Conservation (phyloP, 352 stramenopile species). For the Phytopythium ostracodes region DNA sequence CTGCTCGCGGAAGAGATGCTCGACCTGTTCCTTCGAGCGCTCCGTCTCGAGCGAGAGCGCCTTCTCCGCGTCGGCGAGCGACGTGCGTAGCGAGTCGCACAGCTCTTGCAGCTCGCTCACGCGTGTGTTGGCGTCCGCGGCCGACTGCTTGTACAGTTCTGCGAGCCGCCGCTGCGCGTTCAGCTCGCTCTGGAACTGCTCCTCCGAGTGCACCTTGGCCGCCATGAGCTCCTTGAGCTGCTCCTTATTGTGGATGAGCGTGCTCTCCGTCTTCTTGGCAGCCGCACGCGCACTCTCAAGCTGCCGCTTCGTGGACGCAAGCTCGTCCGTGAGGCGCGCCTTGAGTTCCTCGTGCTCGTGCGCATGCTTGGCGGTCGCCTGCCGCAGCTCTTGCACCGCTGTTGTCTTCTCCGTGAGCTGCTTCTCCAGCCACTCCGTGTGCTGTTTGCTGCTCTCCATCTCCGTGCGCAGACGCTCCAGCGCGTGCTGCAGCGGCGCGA, state of each 20-base stretch:
- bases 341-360: constrained; percentile 59
- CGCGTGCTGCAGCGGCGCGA: constrained; percentile 48
- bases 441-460: constrained; percentile 40
- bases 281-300: constrained; percentile 55
- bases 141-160: constrained; percentile 70
- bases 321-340: constrained; percentile 41
- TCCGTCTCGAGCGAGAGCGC: constrained; percentile 58
- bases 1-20: constrained; percentile 76
- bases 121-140: constrained; percentile 42
- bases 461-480: constrained; percentile 51
- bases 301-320: constrained; percentile 41
- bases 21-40: constrained; percentile 59
- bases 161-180: constrained; percentile 61
- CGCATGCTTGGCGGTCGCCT: constrained; percentile 44
- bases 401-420: constrained; percentile 68
- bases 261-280: constrained; percentile 62
- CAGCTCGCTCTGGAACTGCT: constrained; percentile 64
- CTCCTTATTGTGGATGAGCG: constrained; percentile 61
- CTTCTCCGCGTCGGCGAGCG: constrained; percentile 56
- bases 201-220: constrained; percentile 53
- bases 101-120: constrained; percentile 53
- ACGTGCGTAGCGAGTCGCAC: constrained; percentile 53
- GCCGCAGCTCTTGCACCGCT: constrained; percentile 52
- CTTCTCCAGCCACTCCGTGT: constrained; percentile 64
- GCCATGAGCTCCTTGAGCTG: constrained; percentile 66